Percentiles rank a stretch among this genome's conserved stretches.
phyloP scores from a whole-genome alignment of 495 filamentous ascomycete species.

The Neurospora sp. region DNA sequence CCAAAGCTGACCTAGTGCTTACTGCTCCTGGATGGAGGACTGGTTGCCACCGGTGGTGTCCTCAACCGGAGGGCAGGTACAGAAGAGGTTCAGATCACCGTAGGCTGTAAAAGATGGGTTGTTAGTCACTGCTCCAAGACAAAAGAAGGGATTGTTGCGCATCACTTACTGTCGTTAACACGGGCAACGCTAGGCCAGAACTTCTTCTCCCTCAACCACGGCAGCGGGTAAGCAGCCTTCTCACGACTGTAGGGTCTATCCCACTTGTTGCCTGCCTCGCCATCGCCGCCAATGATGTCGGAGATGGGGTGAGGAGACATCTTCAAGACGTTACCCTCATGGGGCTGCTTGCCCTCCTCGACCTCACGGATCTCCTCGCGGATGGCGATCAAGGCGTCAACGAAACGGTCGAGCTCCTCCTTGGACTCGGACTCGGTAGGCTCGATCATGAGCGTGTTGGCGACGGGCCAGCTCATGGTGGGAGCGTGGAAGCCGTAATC shows the following conservation, averaged over 20 bases:
- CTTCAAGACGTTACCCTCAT: conserved; percentile 83
- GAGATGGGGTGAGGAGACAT: conserved; percentile 82
- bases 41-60: conserved; percentile 32
- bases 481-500: conserved; percentile 98
- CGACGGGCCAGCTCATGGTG: conserved; percentile 96
- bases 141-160: too few relatives aligned
- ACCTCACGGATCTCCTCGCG: conserved; percentile 76
- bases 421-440: conserved; percentile 93
- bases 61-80: conserved; percentile 84
- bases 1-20: neutral
- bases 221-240: conserved; percentile 79
- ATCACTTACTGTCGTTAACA: conserved; percentile 73
- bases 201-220: conserved; percentile 88
- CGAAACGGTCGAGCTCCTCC: conserved; percentile 91
- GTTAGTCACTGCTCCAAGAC: conserved; percentile 17
- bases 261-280: conserved; percentile 48
- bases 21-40: conserved; percentile 14
- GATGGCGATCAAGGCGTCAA: conserved; percentile 84
- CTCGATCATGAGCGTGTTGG: conserved; percentile 97
- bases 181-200: conserved; percentile 92
- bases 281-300: conserved; percentile 59
- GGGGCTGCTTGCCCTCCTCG: conserved; percentile 68
- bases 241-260: conserved; percentile 68
- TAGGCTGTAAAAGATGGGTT: conserved; percentile 41
- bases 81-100: conserved; percentile 90